A percentile compares a stretch with the other conserved stretches of the same genome.
These are phyloP conservation scores for Talaromyces islandicus DNA, from an alignment of 2,329 filamentous ascomycete genomes.

Conservation along the genomic window DNA sequence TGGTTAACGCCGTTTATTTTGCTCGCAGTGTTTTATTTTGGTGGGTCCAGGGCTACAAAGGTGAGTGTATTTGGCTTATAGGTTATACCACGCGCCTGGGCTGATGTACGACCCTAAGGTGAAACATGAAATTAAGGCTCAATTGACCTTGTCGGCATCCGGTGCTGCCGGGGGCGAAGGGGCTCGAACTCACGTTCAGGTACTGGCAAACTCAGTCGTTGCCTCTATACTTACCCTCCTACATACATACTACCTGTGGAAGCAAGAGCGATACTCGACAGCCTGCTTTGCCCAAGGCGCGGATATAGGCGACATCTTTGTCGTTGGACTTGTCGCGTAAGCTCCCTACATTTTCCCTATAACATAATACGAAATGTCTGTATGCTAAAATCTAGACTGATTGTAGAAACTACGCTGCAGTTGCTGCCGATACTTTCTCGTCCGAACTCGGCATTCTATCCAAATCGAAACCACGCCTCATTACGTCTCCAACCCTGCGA, in stretches of 20 bases:
- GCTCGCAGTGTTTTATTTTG: conserved; percentile 77
- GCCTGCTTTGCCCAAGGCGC: conserved; percentile 35
- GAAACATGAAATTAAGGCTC: conserved; percentile 80
- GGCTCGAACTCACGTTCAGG: conserved; percentile 77
- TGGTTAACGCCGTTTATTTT: conserved; percentile 89
- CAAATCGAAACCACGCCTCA: conserved; percentile 67
- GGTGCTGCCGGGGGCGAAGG: conserved; percentile 72
- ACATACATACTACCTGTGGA: conserved; percentile 41
- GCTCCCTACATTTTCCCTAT: conserved; percentile 9
- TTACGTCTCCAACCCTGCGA: conserved; percentile 71
- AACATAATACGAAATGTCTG: neutral
- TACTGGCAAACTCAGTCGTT: conserved; percentile 79
- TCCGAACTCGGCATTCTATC: conserved; percentile 93
- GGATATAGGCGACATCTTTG: conserved; percentile 28
- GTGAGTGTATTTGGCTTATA: conserved; percentile 35
- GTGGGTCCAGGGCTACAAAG: conserved; percentile 78
- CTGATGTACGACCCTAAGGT: conserved; percentile 46
- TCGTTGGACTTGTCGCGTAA: conserved; percentile 37
- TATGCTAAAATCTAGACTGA: neutral
- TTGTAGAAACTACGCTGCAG: conserved; percentile 75
- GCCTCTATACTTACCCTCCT: conserved; percentile 60
- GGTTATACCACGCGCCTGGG: neutral
- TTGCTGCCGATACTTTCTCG: conserved; percentile 88
- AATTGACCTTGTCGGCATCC: conserved; percentile 69
- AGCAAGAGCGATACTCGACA: conserved; percentile 8